Base-by-base conservation (phyloP, 2,329 filamentous ascomycete species). In the Ceratocystis albifundus region DNA sequence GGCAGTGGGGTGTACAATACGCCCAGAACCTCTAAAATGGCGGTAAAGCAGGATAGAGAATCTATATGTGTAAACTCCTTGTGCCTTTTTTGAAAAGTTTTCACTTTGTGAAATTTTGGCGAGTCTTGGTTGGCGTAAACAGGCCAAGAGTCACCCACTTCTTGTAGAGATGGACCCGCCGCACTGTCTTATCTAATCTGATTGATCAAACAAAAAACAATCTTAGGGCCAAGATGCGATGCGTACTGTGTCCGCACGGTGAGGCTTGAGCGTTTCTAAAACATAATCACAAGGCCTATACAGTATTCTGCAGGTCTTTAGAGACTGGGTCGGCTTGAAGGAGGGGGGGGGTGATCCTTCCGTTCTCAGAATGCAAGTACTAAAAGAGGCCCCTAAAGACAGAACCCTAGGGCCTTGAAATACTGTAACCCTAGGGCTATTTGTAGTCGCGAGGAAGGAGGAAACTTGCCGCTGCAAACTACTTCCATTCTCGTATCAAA, bases 161-260 rank as follows among this genome's bases (percentile, higher is more conserved):
- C 28, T 20, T 53, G 48, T 5, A 5, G 25, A 8, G 10, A 45
- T 12, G 28, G 44, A 15, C 32, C 36, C 12, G 59, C 36, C 12
- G 59, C 36, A 22, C 22, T n/a, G 7, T 30, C 25, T 66, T 66
- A 66, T 66, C 65, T 66, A 66, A 66, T 66, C 65, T 66, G 65
- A 66, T 66, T 61, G 50, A 55, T 64, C 48, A 48, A 41, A 12
- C 44, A 25, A 46, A 30, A 48, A 41, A 12, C 44, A 25, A 46
- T 63, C 61, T 48, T 12, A 15, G 6, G 25, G 61, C 22, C 2
- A 64, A 17, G 0, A 2, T 4, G 15, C 20, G 0, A 2, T 4
- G 15, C 20, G 28, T 6, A 59, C 55, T 32, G 28, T 36, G 4
- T 7, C 7, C 7, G n/a, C n/a, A 8, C 48, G 6, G 48, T n/a